Evolutionary conservation across 345 rosid genomes (phyloP).

Genomic region (Carallia brachiata): DNA sequence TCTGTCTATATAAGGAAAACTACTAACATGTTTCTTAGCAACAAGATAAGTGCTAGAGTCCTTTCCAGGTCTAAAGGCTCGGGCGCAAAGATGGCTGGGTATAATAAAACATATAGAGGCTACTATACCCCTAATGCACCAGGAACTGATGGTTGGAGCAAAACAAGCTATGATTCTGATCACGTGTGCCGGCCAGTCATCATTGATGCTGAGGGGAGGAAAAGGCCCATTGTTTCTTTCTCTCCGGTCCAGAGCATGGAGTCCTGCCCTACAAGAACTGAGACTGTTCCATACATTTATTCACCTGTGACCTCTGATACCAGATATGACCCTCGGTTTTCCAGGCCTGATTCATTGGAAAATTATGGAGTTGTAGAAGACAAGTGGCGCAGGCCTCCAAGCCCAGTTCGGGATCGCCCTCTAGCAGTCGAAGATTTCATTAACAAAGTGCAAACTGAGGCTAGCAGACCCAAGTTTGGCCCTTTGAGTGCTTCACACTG

Average conservation of each 20-base stretch:
- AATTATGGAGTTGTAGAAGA: conserved; percentile 14
- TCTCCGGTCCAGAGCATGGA: conserved; percentile 2
- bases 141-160: conserved; percentile 18
- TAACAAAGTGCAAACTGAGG: conserved; percentile 30
- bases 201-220: conserved; percentile 41
- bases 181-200: conserved; percentile 39
- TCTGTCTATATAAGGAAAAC: conserved; percentile 14
- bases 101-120: conserved; percentile 10
- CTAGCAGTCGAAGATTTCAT: conserved; percentile 30
- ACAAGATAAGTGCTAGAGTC: conserved; percentile 3
- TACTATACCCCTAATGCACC: conserved; percentile 21
- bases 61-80: background rate
- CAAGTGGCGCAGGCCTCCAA: conserved; percentile 15
- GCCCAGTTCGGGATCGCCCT: conserved; percentile 22
- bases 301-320: conserved; percentile 17
- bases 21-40: background rate
- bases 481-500: conserved; percentile 20
- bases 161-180: conserved; percentile 28
- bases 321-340: conserved; percentile 7
- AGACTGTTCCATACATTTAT: conserved; percentile 17
- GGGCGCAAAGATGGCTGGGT: conserved; percentile 27
- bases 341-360: conserved; percentile 9
- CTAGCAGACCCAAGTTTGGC: conserved; percentile 29
- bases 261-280: conserved; percentile 22
- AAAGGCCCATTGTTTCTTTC: conserved; percentile 29